Evolutionary conservation across 1,139 yeast genomes (phyloP).

Genomic region (Saccharomyces hybrid): DNA sequence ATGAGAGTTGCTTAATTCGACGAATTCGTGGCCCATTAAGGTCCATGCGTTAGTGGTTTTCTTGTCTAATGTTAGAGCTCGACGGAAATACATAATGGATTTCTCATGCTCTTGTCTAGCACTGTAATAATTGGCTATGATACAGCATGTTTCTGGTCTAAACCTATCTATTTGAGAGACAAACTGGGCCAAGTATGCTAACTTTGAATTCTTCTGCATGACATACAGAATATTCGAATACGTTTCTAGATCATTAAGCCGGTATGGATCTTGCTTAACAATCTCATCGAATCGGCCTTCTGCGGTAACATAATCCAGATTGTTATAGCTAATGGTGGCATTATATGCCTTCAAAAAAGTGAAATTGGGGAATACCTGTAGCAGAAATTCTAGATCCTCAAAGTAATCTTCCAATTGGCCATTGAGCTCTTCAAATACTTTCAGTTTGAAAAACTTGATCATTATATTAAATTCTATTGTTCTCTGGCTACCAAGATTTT

Average conservation of each 20-base stretch:
- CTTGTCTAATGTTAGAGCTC: conserved; percentile 77
- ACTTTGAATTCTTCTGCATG: conserved; percentile 78
- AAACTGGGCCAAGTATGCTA: conserved; percentile 80
- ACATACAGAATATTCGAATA: conserved; percentile 92
- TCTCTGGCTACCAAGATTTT: conserved; percentile 15
- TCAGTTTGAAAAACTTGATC: conserved; percentile 63
- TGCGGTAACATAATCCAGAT: conserved; percentile 71
- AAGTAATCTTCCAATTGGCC: conserved; percentile 52
- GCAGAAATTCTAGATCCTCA: conserved; percentile 42
- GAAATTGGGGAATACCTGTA: conserved; percentile 58
- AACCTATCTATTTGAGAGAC: conserved; percentile 78
- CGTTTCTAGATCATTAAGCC: conserved; percentile 84
- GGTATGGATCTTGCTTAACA: conserved; percentile 67
- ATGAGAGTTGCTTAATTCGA: conserved; percentile 89
- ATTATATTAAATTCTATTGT: conserved; percentile 36
- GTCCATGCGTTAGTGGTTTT: conserved; percentile 93
- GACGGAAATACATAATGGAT: conserved; percentile 84
- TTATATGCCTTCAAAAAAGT: conserved; percentile 70
- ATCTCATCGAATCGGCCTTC: conserved; percentile 73
- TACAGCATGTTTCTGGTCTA: conserved; percentile 91
- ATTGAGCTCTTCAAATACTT: conserved; percentile 70
- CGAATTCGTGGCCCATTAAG: conserved; percentile 97
- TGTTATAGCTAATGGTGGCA: conserved; percentile 74
- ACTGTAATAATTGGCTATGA: conserved; percentile 88
- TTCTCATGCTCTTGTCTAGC: conserved; percentile 89